Evolutionary conservation across 345 rosid species (phyloP), one percentile per base, ranked within the genome.

Genomic region (Camelina neglecta): DNA sequence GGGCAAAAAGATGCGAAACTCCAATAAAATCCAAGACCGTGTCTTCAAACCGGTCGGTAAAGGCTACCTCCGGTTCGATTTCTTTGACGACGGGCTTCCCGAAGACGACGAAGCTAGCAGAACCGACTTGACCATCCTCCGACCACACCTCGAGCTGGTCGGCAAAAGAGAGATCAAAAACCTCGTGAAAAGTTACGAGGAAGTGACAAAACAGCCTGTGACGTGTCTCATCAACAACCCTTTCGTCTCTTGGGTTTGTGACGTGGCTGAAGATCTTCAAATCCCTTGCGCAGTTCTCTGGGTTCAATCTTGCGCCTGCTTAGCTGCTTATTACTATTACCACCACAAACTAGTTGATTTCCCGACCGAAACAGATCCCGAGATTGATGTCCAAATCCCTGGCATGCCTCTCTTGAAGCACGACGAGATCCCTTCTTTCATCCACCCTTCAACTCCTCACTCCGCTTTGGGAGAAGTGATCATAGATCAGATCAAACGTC

Each of bases 231-330:
- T 93, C 71, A 90, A 84, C 76, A 93, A 91, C 79, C 94, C 97
- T 15, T 91, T 93, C 71, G 84, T 89, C 11, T 88, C 97, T 4
- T 93, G 97, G 98, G 96, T 84, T 1, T 84, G 93, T 1, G 97
- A 91, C 50, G 88, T 93, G 1, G 98, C 94, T 0, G 88, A 79
- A 49, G 73, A 75, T 57, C 85, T 93, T 2, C 87, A 88, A 53
- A 72, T 93, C 66, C 96, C 98, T 18, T 90, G 89, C 18, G 97
- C 97, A 1, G 74, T 91, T 81, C 93, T 94, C 4, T 94, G 97
- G 98, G 93, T 94, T 13, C 97, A 94, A 44, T 92, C 98, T 7
- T 90, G 92, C 7, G 96, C 95, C 0, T 86, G 89, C 71, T 89
- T 94, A 38, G 78, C 91, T 0, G 72, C 89, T 23, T 94, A 94